Percentiles rank a stretch among this genome's conserved stretches.
phyloP scores from a whole-genome alignment of 2,329 filamentous ascomycete genomes.

The Seiridium unicorne region DNA sequence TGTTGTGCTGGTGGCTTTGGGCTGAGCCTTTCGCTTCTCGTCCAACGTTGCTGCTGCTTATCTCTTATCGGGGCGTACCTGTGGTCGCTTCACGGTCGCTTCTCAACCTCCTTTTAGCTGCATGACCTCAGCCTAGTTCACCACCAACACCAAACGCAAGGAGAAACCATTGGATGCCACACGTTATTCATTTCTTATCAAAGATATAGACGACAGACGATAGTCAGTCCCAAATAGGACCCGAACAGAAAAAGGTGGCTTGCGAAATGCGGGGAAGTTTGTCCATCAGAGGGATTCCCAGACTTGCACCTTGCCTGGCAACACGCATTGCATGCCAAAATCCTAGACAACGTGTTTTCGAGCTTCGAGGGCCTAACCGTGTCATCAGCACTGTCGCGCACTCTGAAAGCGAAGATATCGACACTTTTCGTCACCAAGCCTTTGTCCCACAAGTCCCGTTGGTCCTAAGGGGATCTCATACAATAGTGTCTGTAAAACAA shows the following conservation, averaged over 20 bases:
- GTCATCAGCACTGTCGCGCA: background rate
- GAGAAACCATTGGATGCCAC: background rate
- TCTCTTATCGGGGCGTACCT: background rate
- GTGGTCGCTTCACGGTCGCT: background rate
- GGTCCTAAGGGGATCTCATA: conserved; percentile 14
- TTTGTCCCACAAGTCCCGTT: conserved; percentile 19
- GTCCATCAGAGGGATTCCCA: background rate
- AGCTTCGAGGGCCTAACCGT: background rate
- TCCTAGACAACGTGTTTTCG: background rate
- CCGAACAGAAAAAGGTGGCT: too few relatives aligned
- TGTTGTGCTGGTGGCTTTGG: background rate
- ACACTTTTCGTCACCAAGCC: conserved; percentile 18
- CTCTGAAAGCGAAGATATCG: conserved; percentile 10
- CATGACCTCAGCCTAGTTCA: background rate
- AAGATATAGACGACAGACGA: too few relatives aligned
- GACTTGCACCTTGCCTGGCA: background rate
- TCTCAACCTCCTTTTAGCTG: background rate
- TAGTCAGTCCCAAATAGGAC: too few relatives aligned
- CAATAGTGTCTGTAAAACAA: conserved; percentile 18
- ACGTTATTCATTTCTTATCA: too few relatives aligned
- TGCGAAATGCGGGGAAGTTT: background rate
- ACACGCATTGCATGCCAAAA: background rate
- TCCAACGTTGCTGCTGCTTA: background rate
- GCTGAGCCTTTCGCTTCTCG: background rate
- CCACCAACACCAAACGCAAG: background rate